These are phyloP conservation scores for Elsinoe necatrix DNA, from an alignment of 2,329 filamentous ascomycete species.

Conservation along the genomic window DNA sequence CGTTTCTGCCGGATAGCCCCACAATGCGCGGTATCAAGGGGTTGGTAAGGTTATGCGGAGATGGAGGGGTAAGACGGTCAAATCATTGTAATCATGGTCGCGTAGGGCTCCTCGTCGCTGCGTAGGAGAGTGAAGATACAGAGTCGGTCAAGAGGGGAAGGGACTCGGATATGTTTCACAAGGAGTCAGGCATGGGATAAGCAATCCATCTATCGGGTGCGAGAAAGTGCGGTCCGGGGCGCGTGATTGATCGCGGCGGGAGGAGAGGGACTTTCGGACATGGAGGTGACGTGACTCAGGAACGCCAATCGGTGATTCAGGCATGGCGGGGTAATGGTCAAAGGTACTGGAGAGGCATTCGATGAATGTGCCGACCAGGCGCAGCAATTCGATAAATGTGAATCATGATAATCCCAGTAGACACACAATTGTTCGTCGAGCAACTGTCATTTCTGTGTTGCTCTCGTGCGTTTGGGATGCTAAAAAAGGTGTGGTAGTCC, in stretches of 20 bases:
- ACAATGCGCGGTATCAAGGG: conserved; percentile 1
- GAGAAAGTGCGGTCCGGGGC: neutral
- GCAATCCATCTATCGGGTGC: neutral
- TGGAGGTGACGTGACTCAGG: neutral
- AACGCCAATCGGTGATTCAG: conserved; percentile 10
- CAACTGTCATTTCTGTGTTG: no score
- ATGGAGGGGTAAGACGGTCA: conserved; percentile 5
- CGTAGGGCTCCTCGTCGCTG: neutral
- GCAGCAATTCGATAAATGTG: no score
- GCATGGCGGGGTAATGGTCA: conserved; percentile 2
- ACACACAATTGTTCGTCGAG: no score
- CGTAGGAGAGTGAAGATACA: neutral
- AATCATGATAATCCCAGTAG: no score
- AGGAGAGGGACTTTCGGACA: conserved; percentile 5
- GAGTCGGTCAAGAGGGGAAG: neutral
- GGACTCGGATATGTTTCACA: neutral
- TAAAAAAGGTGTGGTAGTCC: neutral
- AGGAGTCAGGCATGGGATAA: neutral
- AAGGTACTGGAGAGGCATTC: neutral
- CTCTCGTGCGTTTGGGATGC: neutral
- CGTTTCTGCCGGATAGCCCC: neutral
- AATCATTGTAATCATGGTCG: neutral
- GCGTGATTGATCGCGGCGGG: conserved; percentile 9
- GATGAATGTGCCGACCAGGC: neutral
- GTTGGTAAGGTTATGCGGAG: neutral